Evolutionary conservation across 75 land plant genomes (phyloP), one percentile per base, ranked within the genome.

Genomic region (Selaginella tamariscina): DNA sequence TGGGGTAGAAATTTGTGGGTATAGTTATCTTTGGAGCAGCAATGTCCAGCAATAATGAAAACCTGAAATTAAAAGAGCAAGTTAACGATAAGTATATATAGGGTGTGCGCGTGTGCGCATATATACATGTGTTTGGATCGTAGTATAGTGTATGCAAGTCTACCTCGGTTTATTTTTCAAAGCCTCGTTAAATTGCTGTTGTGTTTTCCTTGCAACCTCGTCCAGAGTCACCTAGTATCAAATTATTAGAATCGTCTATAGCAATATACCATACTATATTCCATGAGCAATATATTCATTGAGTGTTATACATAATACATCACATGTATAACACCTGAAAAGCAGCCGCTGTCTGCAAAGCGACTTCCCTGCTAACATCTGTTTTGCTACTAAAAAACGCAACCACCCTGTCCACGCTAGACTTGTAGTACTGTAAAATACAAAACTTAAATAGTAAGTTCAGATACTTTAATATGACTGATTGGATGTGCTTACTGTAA

Each of bases 21-120:
- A 95, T 84, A 22, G 87, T 86, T 55, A 95, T 77, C 80, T 95
- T 95, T 44, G 99, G 99, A 26, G 99, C 99, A 31, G 92, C 97
- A 81, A 95, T 95, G 67, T 95, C 93, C 76, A 95, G 79, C 33
- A 87, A 82, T 71, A 95, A 72, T 2, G 80, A 73, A 75, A 95
- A 95, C 77, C 99, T 95, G 70, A 15, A 32, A 64, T 59, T 39
- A 39, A 5, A 39, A 39, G 11, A 39, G 49, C 49, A 5, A 39
- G 49, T 39, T 39, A 5, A 39, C n/a, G n/a, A n/a, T n/a, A n/a
- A n/a, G n/a, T n/a, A n/a, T n/a, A n/a, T n/a, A n/a, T n/a, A n/a
- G n/a, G n/a, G n/a, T n/a, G n/a, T n/a, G n/a, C n/a, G n/a, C n/a
- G n/a, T n/a, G n/a, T n/a, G n/a, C n/a, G n/a, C n/a, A n/a, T n/a